A percentile compares a stretch with the other conserved stretches of the same genome.
phyloP scores from a whole-genome alignment of 1,284 basidiomycete species.

The Tilletia walkeri region DNA sequence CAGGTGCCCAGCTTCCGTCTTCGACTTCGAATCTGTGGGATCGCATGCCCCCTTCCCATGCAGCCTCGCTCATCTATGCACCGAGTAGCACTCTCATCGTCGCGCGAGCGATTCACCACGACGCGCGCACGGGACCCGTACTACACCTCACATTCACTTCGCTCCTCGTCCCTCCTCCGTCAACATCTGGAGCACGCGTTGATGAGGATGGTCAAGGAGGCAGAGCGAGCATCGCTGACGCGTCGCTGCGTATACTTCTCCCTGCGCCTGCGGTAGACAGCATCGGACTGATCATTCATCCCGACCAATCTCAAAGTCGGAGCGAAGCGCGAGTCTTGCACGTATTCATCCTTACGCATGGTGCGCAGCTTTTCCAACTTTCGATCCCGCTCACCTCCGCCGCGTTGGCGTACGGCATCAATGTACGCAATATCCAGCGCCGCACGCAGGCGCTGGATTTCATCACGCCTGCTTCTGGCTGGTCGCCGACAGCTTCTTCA shows the following conservation, averaged over 20 bases:
- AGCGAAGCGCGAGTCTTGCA: background rate
- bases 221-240: background rate
- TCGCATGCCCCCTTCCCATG: constrained; percentile 4
- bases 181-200: constrained; percentile 4
- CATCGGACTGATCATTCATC: background rate
- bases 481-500: background rate
- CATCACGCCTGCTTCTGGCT: constrained; percentile 3
- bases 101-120: constrained; percentile 14
- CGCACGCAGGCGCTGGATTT: background rate
- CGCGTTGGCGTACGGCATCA: background rate
- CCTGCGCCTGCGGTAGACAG: constrained; percentile 12
- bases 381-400: constrained; percentile 8
- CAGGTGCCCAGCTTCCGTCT: background rate
- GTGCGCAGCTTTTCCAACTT: constrained; percentile 6
- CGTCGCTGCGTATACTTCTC: background rate
- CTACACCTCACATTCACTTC: constrained; percentile 12
- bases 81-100: constrained; percentile 5
- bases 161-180: background rate
- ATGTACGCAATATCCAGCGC: background rate
- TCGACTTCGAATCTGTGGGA: background rate
- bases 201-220: background rate
- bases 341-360: constrained; percentile 10
- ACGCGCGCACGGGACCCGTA: background rate
- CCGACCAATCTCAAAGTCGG: background rate
- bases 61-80: constrained; percentile 7